Conservation (phyloP, 805 yeast genomes). For the Metschnikowia orientalis region DNA sequence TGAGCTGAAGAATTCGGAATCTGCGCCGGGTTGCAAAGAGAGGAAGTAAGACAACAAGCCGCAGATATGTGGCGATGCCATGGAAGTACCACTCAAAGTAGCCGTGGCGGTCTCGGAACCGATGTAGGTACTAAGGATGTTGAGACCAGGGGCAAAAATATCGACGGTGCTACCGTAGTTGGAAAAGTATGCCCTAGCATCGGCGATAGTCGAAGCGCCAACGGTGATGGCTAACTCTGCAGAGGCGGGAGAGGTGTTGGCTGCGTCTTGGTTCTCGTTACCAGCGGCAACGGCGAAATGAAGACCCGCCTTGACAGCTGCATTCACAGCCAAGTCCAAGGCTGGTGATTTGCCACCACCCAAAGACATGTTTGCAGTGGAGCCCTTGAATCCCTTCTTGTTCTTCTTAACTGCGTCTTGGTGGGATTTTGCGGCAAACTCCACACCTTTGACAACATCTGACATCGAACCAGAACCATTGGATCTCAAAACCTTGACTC, state of each 20-base stretch:
- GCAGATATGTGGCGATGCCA: constrained; percentile 96
- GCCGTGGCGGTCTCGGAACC: constrained; percentile 76
- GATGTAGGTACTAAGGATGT: constrained; percentile 59
- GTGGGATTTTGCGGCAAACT: constrained; percentile 40
- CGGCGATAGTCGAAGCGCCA: constrained; percentile 44
- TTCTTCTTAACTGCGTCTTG: constrained; percentile 36
- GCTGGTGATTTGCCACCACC: constrained; percentile 58
- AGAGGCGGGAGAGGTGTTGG: constrained; percentile 56
- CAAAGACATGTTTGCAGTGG: constrained; percentile 59
- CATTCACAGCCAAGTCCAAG: constrained; percentile 54
- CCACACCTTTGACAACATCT: constrained; percentile 43
- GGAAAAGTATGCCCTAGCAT: constrained; percentile 48
- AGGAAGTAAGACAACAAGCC: constrained; percentile 88
- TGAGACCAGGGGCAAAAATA: constrained; percentile 53
- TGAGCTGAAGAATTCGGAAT: constrained; percentile 56
- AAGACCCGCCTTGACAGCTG: constrained; percentile 52
- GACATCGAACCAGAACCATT: constrained; percentile 38
- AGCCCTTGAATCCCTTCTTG: constrained; percentile 50
- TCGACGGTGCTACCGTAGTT: constrained; percentile 53
- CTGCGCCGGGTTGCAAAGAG: constrained; percentile 75
- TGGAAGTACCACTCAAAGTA: constrained; percentile 89
- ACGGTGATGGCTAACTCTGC: constrained; percentile 54
- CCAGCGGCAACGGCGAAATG: constrained; percentile 64
- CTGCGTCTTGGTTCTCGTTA: constrained; percentile 57
- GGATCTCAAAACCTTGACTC: constrained; percentile 38